Evolutionary conservation across 768 basidiomycete genomes (phyloP), one percentile per base, ranked within the genome.

Genomic region (Sutorius australiensis): DNA sequence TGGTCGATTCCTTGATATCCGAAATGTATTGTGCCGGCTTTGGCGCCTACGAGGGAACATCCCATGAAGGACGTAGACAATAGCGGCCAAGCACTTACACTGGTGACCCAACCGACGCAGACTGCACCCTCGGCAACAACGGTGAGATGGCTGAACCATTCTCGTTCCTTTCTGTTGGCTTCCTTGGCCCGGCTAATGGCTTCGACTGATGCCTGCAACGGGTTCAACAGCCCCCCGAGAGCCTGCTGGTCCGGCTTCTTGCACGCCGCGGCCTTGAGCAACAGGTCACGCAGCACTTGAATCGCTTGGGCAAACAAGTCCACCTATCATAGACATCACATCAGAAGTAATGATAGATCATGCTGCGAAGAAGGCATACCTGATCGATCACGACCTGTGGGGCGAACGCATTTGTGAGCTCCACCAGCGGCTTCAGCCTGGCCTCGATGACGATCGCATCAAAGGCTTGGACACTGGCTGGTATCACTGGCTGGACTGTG

Each of bases 21-120:
- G 70, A 75, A n/a, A 98, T 76, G 58, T 80, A 87, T 24, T 87
- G 81, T 5, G 79, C 90, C 1, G 95, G 95, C 65, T 89, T 92
- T 7, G 83, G 80, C 74, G 91, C 76, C 77, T 80, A 55, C 39
- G 37, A 24, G 32, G 24, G 49, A 17, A 41, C 7, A 17, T 48
- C 11, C 30, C 8, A 27, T 44, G 38, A 41, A n/a, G 19, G 41
- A 42, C n/a, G 37, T 34, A 37, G 10, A 17, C 24, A 37, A 19
- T 32, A 28, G 30, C 3, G 21, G 32, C 13, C 11, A 27, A 40
- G 38, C 12, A 75, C 91, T 68, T 61, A 95, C 95, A 46, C 82
- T 75, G 31, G 84, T 79, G 39, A 98, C 83, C 97, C 97, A 99
- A 21, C 87, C 95, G 56, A 92, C 83, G 17, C 78, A 82, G 5